Base-by-base conservation (phyloP, 441 rosid genomes). In the Gossypium gossypioides region DNA sequence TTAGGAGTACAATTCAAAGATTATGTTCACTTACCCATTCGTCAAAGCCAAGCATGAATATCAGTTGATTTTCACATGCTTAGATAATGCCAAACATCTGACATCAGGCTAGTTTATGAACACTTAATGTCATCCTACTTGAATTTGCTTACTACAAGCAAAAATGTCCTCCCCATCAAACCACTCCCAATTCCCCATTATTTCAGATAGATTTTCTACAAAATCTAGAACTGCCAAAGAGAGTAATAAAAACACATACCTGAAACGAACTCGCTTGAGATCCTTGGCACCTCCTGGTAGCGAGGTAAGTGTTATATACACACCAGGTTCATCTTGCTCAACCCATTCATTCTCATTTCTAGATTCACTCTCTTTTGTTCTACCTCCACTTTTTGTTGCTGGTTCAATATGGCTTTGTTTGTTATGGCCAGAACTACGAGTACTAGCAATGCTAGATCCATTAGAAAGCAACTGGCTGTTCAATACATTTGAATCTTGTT, bases 321-420 rank as follows among this genome's bases (percentile, higher is more conserved):
- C 97, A 72, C 97, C 96, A 37, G 93, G 94, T 79, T 92, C 97
- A 78, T 92, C 97, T 86, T 94, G 97, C 78, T 94, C 97, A 62
- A 94, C 97, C 97, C 97, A 88, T 78, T 94, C 97, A 78, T 78
- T 79, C 34, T 88, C 96, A 73, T 68, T 76, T 22, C 79, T 85
- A 37, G 83, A 74, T 81, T 90, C 98, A 64, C 82, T 79, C 79
- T 89, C 97, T 74, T 80, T 87, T 25, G 75, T 71, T 75, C 83
- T 82, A 76, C 71, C 82, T 69, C 88, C 88, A 71, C 74, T 85
- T 83, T 86, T 86, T 46, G 77, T 73, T 46, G 86, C 75, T 72
- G 87, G 81, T 77, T 92, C 97, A 18, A 82, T 62, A 66, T 81
- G 83, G 69, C 86, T 81, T 61, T 75, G 83, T 61, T 82, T 86